These are phyloP conservation scores for Acacia confusa DNA, from an alignment of 306 rosid genomes.

Conservation along the genomic window DNA sequence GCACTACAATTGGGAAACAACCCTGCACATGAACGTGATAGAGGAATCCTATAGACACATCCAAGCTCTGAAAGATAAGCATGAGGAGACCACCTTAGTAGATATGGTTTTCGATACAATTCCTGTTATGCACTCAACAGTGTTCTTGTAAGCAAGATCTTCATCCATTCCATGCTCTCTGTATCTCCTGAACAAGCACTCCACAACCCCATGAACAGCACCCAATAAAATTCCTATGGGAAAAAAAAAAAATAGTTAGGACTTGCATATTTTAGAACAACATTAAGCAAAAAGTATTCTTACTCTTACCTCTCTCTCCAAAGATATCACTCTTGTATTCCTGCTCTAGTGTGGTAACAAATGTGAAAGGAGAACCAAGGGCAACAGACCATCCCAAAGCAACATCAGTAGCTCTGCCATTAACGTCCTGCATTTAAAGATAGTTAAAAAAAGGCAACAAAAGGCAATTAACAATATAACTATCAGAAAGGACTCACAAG, in stretches of 20 bases:
- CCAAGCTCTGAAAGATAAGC: background rate
- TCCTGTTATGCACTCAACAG: constrained; percentile 92
- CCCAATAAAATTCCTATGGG: constrained; percentile 88
- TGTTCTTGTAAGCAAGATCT: constrained; percentile 91
- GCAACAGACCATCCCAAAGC: constrained; percentile 98
- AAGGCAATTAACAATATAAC: background rate
- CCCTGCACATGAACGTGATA: background rate
- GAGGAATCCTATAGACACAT: background rate
- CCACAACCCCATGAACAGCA: constrained; percentile 97
- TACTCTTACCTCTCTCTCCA: constrained; percentile 85
- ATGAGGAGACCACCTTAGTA: constrained; percentile 59
- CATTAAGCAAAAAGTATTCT: background rate
- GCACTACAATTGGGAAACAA: constrained; percentile 9
- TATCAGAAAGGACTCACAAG: background rate
- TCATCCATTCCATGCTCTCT: constrained; percentile 88
- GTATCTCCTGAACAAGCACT: constrained; percentile 88
- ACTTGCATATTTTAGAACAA: background rate
- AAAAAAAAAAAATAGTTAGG: constrained; percentile 34
- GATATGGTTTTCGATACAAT: constrained; percentile 81
- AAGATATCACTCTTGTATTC: constrained; percentile 97
- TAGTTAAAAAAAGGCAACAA: constrained; percentile 15
- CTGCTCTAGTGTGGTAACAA: constrained; percentile 89
- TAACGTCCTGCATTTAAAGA: constrained; percentile 68
- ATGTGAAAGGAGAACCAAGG: constrained; percentile 98
- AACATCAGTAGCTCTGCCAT: constrained; percentile 94